Conservation (phyloP, 1,284 basidiomycete species). For the Vanrija humicola region DNA sequence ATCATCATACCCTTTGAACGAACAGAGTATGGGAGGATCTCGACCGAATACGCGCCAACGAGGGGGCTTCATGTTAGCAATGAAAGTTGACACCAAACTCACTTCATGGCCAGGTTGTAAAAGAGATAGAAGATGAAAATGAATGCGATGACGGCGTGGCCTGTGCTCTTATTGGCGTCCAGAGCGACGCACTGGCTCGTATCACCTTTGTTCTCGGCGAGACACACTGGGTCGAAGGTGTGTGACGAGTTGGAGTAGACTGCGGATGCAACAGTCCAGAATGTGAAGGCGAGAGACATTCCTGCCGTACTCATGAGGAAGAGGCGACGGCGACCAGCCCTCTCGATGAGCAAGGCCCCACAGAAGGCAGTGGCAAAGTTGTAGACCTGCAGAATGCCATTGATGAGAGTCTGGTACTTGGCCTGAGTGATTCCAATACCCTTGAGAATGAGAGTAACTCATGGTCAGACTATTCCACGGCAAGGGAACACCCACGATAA, state of each 20-base stretch:
- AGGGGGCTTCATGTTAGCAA: too few species aligned
- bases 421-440: conserved; percentile 55
- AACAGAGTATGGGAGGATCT: conserved; percentile 65
- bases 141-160: conserved; percentile 7
- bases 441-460: conserved; percentile 44
- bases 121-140: conserved; percentile 18
- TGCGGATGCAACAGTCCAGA: conserved; percentile 67
- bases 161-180: neutral
- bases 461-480: conserved; percentile 51
- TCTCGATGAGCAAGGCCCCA: conserved; percentile 51
- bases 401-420: conserved; percentile 62
- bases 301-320: too few species aligned
- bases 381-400: conserved; percentile 28
- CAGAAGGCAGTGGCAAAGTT: conserved; percentile 18
- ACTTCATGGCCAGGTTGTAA: conserved; percentile 13
- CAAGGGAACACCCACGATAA: conserved; percentile 33
- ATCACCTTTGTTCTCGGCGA: neutral
- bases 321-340: too few species aligned
- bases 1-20: conserved; percentile 56
- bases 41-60: conserved; percentile 42
- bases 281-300: conserved; percentile 61
- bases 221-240: conserved; percentile 7
- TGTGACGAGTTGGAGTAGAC: conserved; percentile 43
- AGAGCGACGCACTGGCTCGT: neutral
- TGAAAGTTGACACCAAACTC: too few species aligned